phyloP scores from a whole-genome alignment of 2,329 filamentous ascomycete genomes.

The Lasiodiplodia hormozganensis region DNA sequence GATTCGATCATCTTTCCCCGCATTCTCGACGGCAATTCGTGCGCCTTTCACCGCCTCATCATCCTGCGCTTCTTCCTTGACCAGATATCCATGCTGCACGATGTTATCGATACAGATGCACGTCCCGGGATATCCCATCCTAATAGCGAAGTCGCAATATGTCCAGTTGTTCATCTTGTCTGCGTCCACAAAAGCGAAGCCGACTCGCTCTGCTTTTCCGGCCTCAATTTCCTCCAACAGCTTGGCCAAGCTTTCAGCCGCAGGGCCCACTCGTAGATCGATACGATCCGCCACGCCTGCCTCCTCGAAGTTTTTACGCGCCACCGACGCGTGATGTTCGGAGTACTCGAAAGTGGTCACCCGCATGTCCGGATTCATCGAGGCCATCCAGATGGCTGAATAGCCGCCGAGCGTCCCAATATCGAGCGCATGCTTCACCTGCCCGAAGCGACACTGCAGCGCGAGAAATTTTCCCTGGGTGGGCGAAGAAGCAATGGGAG shows the following conservation, averaged over 20 bases:
- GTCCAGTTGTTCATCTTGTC: slow-evolving; percentile 58
- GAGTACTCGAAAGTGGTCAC: slow-evolving; percentile 62
- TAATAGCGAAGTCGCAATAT: slow-evolving; percentile 55
- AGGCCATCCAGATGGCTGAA: slow-evolving; percentile 61
- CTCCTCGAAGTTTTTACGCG: slow-evolving; percentile 52
- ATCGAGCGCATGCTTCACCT: slow-evolving; percentile 53
- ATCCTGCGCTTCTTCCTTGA: slow-evolving; percentile 36
- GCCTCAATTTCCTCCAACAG: slow-evolving; percentile 51
- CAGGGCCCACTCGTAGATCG: slow-evolving; percentile 55
- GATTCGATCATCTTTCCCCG: slow-evolving; percentile 51
- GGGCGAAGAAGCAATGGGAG: slow-evolving; percentile 44
- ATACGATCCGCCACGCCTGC: slow-evolving; percentile 52
- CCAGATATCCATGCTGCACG: slow-evolving; percentile 50
- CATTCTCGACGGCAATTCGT: slow-evolving; percentile 50
- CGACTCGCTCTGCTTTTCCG: slow-evolving; percentile 51
- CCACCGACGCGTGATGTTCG: slow-evolving; percentile 54
- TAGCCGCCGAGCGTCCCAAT: slow-evolving; percentile 64
- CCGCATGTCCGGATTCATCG: slow-evolving; percentile 42
- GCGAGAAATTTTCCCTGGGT: slow-evolving; percentile 44
- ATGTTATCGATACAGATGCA: slow-evolving; percentile 60
- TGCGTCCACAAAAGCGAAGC: slow-evolving; percentile 62
- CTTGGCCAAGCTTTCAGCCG: slow-evolving; percentile 50
- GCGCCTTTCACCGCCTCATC: slow-evolving; percentile 42
- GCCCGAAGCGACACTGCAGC: slow-evolving; percentile 41
- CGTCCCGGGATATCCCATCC: slow-evolving; percentile 48